Percentiles rank a stretch among this genome's conserved stretches.
These are phyloP conservation scores for Neoscytalidium dimidiatum DNA, from an alignment of 2,329 filamentous ascomycete species.

Conservation along the genomic window DNA sequence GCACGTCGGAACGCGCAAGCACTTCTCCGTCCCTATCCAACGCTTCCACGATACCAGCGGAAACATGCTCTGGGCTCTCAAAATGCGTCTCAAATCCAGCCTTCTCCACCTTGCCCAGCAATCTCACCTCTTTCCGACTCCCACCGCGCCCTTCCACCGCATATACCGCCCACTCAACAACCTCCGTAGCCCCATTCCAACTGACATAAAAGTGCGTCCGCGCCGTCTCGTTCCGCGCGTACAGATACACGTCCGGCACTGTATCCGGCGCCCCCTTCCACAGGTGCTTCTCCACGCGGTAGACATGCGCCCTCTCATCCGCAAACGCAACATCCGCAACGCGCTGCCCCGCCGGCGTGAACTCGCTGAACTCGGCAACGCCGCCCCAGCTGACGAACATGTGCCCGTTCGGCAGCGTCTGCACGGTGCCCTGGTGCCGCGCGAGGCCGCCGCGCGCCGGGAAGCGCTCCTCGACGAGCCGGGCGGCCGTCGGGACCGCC, in stretches of 20 bases:
- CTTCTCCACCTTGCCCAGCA: background rate
- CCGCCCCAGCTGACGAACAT: constrained; percentile 39
- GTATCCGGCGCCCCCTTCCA: background rate
- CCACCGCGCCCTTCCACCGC: background rate
- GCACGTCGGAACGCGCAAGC: background rate
- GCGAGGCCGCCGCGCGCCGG: background rate
- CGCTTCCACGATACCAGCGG: background rate
- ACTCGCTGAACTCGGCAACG: constrained; percentile 36
- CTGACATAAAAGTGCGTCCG: background rate
- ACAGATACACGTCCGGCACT: background rate
- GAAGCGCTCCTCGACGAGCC: background rate
- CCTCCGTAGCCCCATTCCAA: background rate
- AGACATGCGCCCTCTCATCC: background rate
- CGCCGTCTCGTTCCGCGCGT: background rate
- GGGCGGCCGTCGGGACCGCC: constrained; percentile 18
- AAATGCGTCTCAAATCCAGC: background rate
- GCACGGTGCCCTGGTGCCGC: constrained; percentile 51
- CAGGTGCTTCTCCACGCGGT: background rate
- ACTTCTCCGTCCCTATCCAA: background rate
- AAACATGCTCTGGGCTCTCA: background rate
- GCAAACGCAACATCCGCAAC: constrained; percentile 27
- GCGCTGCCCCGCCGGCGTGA: constrained; percentile 30
- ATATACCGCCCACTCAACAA: background rate
- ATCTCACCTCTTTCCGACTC: too few relatives aligned
- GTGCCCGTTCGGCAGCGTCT: constrained; percentile 37